These are phyloP conservation scores for Naegleria fowleri DNA, from an alignment of 208 protist species.

Conservation along the genomic window DNA sequence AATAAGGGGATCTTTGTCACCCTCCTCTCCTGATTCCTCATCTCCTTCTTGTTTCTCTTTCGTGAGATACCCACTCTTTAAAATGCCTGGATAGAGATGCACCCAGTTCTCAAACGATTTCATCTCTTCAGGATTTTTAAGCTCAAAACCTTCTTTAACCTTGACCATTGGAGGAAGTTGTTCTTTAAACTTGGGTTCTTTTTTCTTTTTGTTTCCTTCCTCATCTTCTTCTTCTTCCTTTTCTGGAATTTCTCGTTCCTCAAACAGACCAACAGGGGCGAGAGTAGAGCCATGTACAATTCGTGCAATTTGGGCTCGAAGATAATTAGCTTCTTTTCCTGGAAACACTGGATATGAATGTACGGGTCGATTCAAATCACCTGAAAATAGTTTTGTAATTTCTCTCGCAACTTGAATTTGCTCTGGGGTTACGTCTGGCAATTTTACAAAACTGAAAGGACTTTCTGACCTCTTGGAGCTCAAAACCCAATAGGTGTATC, in stretches of 20 bases:
- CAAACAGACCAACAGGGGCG: slow-evolving; percentile 68
- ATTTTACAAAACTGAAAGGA: slow-evolving; percentile 60
- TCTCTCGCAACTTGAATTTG: slow-evolving; percentile 73
- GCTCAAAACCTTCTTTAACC: slow-evolving; percentile 56
- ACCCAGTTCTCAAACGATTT: slow-evolving; percentile 47
- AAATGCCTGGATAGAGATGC: neutral
- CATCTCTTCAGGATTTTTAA: slow-evolving; percentile 65
- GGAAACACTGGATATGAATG: slow-evolving; percentile 75
- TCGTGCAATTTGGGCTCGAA: slow-evolving; percentile 84
- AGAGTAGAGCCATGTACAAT: slow-evolving; percentile 78
- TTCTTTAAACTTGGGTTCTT: slow-evolving; percentile 69
- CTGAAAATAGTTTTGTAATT: slow-evolving; percentile 79
- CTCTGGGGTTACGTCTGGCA: slow-evolving; percentile 84
- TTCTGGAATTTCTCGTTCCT: slow-evolving; percentile 67
- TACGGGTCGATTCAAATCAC: slow-evolving; percentile 69
- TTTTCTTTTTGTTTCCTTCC: slow-evolving; percentile 21
- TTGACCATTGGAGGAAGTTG: slow-evolving; percentile 63
- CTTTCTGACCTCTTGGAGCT: slow-evolving; percentile 44
- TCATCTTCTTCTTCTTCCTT: slow-evolving; percentile 75
- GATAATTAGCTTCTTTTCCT: slow-evolving; percentile 75
- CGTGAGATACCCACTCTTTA: neutral
- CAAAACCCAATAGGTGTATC: slow-evolving; percentile 76
- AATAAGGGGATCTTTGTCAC: neutral
- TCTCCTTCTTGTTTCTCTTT: neutral
- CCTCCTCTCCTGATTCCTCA: neutral